phyloP scores from a whole-genome alignment of 202 grass and related monocot species.

The Panicum virgatum region DNA sequence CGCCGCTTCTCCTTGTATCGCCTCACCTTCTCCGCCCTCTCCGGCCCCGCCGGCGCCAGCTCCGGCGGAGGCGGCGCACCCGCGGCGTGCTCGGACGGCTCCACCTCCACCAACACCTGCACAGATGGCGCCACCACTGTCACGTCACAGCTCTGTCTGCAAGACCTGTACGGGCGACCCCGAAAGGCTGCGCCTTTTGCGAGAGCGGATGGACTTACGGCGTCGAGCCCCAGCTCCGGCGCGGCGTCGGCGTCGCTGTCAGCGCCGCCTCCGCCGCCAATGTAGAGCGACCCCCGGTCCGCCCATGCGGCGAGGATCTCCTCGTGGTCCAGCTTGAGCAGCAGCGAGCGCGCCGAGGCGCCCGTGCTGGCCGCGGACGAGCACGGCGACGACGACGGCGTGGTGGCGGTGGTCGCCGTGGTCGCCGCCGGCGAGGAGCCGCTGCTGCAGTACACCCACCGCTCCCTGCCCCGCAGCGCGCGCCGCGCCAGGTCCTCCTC shows the following conservation, averaged over 20 bases:
- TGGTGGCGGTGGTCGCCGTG: conserved; percentile 28
- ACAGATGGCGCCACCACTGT: neutral
- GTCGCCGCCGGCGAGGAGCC: conserved; percentile 54
- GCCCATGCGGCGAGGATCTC: conserved; percentile 83
- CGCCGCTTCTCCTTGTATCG: conserved; percentile 92
- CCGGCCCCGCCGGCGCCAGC: neutral
- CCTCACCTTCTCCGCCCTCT: conserved; percentile 54
- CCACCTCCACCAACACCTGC: conserved; percentile 75
- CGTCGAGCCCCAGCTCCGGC: conserved; percentile 51
- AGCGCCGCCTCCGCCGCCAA: conserved; percentile 32
- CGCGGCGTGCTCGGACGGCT: neutral
- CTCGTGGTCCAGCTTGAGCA: conserved; percentile 88
- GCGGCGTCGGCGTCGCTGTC: conserved; percentile 25
- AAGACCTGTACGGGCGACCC: neutral
- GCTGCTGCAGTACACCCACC: conserved; percentile 79
- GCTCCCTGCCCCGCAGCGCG: conserved; percentile 74
- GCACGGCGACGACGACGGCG: conserved; percentile 45
- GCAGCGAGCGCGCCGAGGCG: conserved; percentile 33
- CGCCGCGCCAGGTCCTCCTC: conserved; percentile 65
- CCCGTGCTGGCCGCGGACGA: conserved; percentile 57
- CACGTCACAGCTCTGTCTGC: neutral
- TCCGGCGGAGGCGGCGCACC: conserved; percentile 34
- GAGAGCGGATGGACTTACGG: conserved; percentile 43
- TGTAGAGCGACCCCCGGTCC: conserved; percentile 80
- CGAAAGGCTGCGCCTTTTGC: neutral